These are phyloP conservation scores for Phtheirospermum japonicum DNA, from an alignment of 257 asterid species.

Conservation along the genomic window DNA sequence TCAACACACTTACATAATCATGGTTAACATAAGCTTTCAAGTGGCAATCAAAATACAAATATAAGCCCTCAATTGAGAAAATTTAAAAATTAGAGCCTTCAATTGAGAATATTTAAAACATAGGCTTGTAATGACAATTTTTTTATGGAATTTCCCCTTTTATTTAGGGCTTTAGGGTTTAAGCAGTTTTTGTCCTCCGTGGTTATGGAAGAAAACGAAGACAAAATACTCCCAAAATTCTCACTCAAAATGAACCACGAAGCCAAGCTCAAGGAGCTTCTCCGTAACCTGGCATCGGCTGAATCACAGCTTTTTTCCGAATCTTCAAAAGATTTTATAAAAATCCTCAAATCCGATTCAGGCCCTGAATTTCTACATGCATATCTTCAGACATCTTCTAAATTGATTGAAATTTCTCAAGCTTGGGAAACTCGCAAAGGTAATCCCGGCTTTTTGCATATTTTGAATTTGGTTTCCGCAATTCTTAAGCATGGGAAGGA, in stretches of 20 bases:
- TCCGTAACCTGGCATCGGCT: slow-evolving; percentile 60
- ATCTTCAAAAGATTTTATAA: slow-evolving; percentile 65
- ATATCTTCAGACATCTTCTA: slow-evolving; percentile 47
- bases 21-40: no score
- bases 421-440: slow-evolving; percentile 74
- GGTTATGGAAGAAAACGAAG: slow-evolving; percentile 28
- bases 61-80: no score
- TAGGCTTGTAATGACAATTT: no score
- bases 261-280: slow-evolving; percentile 72
- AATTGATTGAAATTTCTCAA: slow-evolving; percentile 61
- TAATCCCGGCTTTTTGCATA: slow-evolving; percentile 48
- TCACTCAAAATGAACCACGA: slow-evolving; percentile 43
- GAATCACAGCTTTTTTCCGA: slow-evolving; percentile 56
- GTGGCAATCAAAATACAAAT: no score
- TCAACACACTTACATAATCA: no score
- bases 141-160: no score
- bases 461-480: slow-evolving; percentile 55
- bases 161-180: slow-evolving; percentile 4
- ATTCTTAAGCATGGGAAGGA: slow-evolving; percentile 44
- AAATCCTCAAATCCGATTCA: slow-evolving; percentile 56
- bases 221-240: slow-evolving; percentile 21
- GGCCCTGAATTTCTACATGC: slow-evolving; percentile 47
- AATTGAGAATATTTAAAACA: no score
- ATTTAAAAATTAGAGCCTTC: no score
- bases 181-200: background rate